These are phyloP conservation scores for Neurospora tetraspora DNA, from an alignment of 495 filamentous ascomycete species.

Conservation along the genomic window DNA sequence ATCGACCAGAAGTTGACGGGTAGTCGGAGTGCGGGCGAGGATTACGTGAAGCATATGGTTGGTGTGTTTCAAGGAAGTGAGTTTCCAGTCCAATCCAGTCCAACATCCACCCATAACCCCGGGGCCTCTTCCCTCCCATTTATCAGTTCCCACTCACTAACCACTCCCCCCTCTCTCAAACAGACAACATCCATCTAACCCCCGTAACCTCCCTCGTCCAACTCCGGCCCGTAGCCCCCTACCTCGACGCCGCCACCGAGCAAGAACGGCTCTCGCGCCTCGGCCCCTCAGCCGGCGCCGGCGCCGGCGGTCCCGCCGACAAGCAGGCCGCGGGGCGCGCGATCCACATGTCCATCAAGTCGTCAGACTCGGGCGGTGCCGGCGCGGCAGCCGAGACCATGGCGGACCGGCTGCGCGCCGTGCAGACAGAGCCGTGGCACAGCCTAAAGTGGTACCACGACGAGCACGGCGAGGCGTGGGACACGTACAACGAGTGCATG, in stretches of 20 bases:
- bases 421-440: slow-evolving; percentile 35
- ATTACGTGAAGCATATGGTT: slow-evolving; percentile 35
- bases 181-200: slow-evolving; percentile 39
- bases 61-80: slow-evolving; percentile 39
- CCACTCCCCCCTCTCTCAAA: not conserved
- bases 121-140: not conserved
- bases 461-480: slow-evolving; percentile 33
- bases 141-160: not conserved
- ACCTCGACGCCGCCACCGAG: slow-evolving; percentile 37
- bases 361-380: slow-evolving; percentile 8
- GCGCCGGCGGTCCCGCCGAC: slow-evolving; percentile 3
- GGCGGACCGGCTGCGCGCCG: slow-evolving; percentile 34
- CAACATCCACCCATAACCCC: not conserved
- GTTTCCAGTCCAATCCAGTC: slow-evolving; percentile 3
- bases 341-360: slow-evolving; percentile 45
- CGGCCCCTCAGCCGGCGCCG: slow-evolving; percentile 7
- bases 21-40: slow-evolving; percentile 21
- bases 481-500: slow-evolving; percentile 30
- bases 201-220: slow-evolving; percentile 34
- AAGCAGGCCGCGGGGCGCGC: slow-evolving; percentile 22
- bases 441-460: slow-evolving; percentile 35
- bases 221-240: slow-evolving; percentile 36
- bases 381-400: slow-evolving; percentile 36
- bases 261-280: slow-evolving; percentile 31
- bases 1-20: slow-evolving; percentile 36